Evolutionary conservation across 2,329 filamentous ascomycete genomes (phyloP).

Genomic region (Colletotrichum coccodes): DNA sequence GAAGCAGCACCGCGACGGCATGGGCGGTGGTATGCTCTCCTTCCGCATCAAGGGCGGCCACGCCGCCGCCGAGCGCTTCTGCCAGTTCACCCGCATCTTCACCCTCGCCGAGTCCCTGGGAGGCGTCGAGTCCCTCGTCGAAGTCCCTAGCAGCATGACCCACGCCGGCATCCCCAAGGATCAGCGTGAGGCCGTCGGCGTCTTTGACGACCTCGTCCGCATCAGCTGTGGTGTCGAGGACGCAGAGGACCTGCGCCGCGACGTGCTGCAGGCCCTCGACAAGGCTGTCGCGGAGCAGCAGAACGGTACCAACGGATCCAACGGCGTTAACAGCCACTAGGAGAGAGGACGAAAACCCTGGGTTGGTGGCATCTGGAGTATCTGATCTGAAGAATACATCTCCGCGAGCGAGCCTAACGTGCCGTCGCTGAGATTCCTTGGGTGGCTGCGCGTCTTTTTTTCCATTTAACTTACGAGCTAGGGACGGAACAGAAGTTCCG

Average conservation of each 20-base stretch:
- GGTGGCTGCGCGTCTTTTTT: conserved; percentile 19
- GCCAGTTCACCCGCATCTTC: conserved; percentile 88
- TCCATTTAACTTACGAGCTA: background rate
- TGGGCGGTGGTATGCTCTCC: conserved; percentile 96
- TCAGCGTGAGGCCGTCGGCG: conserved; percentile 89
- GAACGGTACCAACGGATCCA: conserved; percentile 39
- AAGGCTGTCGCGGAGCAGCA: conserved; percentile 65
- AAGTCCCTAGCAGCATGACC: conserved; percentile 96
- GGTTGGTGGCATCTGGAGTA: background rate
- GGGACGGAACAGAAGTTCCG: background rate
- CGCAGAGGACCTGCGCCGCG: conserved; percentile 81
- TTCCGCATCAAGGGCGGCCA: conserved; percentile 93
- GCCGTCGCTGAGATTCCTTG: background rate
- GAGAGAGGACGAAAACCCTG: background rate
- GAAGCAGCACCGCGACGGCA: conserved; percentile 92
- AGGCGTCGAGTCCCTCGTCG: conserved; percentile 90
- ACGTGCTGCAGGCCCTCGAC: conserved; percentile 86
- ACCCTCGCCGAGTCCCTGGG: conserved; percentile 93
- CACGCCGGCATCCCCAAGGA: conserved; percentile 94
- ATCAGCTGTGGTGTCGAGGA: conserved; percentile 97
- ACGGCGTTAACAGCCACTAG: conserved; percentile 41
- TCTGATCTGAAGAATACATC: background rate
- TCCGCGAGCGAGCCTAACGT: conserved; percentile 6
- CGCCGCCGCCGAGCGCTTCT: conserved; percentile 89
- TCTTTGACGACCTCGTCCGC: conserved; percentile 93